Conservation (phyloP, 108 stramenopile genomes). For the Nitzschia putrida region DNA sequence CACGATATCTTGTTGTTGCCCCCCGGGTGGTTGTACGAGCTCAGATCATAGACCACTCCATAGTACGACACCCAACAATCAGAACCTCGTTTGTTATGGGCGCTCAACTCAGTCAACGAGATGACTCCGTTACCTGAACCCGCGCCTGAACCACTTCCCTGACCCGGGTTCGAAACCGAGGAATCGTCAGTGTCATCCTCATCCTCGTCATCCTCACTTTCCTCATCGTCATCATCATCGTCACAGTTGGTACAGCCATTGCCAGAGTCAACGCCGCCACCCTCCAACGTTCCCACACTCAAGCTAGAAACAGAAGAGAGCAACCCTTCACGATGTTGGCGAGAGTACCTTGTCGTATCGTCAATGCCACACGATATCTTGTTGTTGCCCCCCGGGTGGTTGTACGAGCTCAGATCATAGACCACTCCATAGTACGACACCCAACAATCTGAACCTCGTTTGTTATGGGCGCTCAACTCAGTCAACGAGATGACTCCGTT, state of each 20-base stretch:
- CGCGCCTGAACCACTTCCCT: too few species aligned
- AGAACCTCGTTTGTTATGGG: background rate
- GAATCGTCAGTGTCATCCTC: too few species aligned
- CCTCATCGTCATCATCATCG: background rate
- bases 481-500: too few species aligned
- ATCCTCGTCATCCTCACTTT: background rate
- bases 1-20: background rate
- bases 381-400: background rate
- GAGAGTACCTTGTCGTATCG: background rate
- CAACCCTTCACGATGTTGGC: background rate
- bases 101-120: background rate
- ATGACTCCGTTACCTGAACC: too few species aligned
- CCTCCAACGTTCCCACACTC: background rate
- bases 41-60: conserved; percentile 1
- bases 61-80: conserved; percentile 1
- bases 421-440: background rate
- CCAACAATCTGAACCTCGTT: conserved; percentile 2
- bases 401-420: background rate
- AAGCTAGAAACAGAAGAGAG: too few species aligned
- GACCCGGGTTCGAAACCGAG: too few species aligned
- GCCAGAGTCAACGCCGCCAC: background rate
- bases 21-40: background rate
- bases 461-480: background rate
- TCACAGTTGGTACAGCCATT: background rate
- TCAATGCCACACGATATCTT: conserved; percentile 1